Conservation (phyloP, 2,329 filamentous ascomycete genomes). For the Taxawa tesnikishii region DNA sequence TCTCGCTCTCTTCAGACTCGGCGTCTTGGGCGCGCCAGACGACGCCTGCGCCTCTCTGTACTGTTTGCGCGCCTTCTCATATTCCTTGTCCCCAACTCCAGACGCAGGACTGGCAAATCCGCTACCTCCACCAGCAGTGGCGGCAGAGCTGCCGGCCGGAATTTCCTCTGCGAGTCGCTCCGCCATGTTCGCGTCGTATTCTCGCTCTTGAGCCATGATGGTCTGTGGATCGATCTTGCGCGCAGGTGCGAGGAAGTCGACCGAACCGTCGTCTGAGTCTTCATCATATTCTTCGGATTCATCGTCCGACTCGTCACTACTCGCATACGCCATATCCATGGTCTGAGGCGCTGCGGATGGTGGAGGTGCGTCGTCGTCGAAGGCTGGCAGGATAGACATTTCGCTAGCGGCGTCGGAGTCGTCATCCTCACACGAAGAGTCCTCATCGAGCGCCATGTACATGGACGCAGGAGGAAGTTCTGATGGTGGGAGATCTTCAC, state of each 20-base stretch:
- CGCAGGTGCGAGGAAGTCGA: constrained; percentile 34
- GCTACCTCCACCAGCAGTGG: constrained; percentile 35
- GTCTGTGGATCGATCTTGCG: constrained; percentile 28
- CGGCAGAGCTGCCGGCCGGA: constrained; percentile 34
- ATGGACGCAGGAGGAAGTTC: constrained; percentile 29
- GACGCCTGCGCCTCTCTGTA: not conserved
- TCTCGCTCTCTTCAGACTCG: constrained; percentile 2
- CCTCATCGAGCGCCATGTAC: constrained; percentile 26
- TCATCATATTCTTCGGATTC: constrained; percentile 16
- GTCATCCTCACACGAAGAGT: constrained; percentile 22
- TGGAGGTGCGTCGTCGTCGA: constrained; percentile 11
- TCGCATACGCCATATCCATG: constrained; percentile 15
- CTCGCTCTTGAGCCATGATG: constrained; percentile 28
- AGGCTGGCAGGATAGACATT: constrained; percentile 10
- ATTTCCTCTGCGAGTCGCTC: constrained; percentile 37
- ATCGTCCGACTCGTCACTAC: constrained; percentile 9
- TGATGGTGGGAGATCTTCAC: constrained; percentile 45
- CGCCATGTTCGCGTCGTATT: constrained; percentile 34
- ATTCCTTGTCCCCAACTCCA: constrained; percentile 1
- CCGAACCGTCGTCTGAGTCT: constrained; percentile 23
- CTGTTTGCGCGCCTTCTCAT: constrained; percentile 1
- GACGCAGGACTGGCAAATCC: constrained; percentile 30
- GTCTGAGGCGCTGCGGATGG: constrained; percentile 20
- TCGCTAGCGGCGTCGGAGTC: constrained; percentile 19
- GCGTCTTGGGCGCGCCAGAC: not conserved